These are phyloP conservation scores for Sordariomycetes sp. DNA, from an alignment of 2,329 filamentous ascomycete species.

Conservation along the genomic window DNA sequence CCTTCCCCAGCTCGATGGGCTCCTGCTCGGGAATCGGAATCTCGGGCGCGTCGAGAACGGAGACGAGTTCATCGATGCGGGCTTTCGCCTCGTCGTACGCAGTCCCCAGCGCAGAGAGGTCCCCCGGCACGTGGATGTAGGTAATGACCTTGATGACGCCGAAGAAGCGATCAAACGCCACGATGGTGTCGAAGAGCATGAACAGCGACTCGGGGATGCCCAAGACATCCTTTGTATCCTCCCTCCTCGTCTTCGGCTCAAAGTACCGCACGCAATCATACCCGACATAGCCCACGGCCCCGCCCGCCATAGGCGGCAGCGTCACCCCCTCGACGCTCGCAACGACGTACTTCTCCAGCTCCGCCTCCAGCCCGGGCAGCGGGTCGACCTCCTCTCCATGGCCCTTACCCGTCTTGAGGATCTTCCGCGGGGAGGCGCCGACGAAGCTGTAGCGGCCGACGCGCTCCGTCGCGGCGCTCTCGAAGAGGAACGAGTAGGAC, in stretches of 20 bases:
- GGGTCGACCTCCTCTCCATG: conserved; percentile 79
- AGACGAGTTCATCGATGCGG: conserved; percentile 53
- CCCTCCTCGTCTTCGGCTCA: conserved; percentile 85
- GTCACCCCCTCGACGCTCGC: conserved; percentile 70
- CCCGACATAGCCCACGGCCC: conserved; percentile 90
- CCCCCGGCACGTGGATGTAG: conserved; percentile 60
- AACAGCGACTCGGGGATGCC: conserved; percentile 88
- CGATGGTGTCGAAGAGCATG: conserved; percentile 90
- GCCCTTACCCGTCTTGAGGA: conserved; percentile 76
- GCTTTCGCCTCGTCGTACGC: conserved; percentile 53
- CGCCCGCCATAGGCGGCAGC: conserved; percentile 77
- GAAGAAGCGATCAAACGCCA: conserved; percentile 91
- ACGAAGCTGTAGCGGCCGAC: conserved; percentile 95
- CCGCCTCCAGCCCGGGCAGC: conserved; percentile 66
- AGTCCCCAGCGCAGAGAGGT: conserved; percentile 37
- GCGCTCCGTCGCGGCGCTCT: conserved; percentile 86
- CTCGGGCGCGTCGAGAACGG: conserved; percentile 59
- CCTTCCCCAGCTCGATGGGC: conserved; percentile 57
- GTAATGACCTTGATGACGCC: conserved; percentile 89
- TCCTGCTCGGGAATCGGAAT: conserved; percentile 66
- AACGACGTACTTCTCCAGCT: conserved; percentile 67
- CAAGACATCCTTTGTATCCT: conserved; percentile 70
- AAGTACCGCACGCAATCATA: conserved; percentile 98
- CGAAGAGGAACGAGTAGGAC: conserved; percentile 84
- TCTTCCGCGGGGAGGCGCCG: conserved; percentile 65